Base-by-base conservation (phyloP, 768 basidiomycete genomes). In the Guyanaporus albipodus region DNA sequence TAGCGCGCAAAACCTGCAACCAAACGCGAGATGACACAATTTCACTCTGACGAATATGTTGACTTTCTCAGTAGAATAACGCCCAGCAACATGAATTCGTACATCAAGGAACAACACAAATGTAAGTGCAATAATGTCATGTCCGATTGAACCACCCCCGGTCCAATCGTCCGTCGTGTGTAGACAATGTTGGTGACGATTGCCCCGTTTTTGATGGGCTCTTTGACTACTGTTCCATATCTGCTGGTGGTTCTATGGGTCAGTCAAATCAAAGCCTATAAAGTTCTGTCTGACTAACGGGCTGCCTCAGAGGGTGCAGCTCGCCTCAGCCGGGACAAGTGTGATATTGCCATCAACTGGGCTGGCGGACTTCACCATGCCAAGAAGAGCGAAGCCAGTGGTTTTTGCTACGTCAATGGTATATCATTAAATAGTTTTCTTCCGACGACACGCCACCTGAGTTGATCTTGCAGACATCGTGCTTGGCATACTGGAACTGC, bases 241-340 rank as follows among this genome's bases (percentile, higher is more conserved):
- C 96, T 10, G 96, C 96, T n/a, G 96, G 96, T 38, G 96, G 96
- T 4, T 96, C 93, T 0, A 98, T 99, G 92, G 95, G 96, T 96
- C 57, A 48, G 84, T 68, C 31, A 23, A 24, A 12, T 31, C 32
- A 22, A 14, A 6, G 18, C 29, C 39, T 44, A 44, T 26, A 35
- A 5, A 9, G 21, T 6, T 42, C 45, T n/a, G 10, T 41, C 40
- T 50, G 18, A 49, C 33, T 26, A 38, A 42, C 33, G 45, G 38
- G 35, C 55, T 46, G 44, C 29, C 32, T 31, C 52, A 97, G 94
- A 97, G 91, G 96, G 96, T 36, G 96, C 96, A 32, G 94, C 96
- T 8, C 78, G 95, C 26, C 70, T 98, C 15, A 95, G 91, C 57
- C 76, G 94, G 49, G 93, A 97, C 69, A 97, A 98, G 64, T 97